phyloP scores from a whole-genome alignment of 257 asterid species.

The Plantago ovata region DNA sequence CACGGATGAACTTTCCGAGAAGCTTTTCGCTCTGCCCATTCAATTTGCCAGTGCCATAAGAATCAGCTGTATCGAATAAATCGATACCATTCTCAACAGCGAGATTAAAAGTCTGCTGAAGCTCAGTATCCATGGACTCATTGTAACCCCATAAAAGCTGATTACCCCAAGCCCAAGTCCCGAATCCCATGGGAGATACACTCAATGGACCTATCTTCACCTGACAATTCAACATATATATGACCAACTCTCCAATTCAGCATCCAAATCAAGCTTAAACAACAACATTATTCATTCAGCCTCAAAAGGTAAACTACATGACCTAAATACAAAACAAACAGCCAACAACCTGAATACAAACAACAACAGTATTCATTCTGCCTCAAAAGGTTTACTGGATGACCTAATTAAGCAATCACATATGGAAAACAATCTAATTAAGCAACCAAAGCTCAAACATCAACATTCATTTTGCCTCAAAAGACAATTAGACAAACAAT shows the following conservation, averaged over 20 bases:
- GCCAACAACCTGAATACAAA: too few relatives aligned
- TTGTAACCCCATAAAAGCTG: constrained; percentile 92
- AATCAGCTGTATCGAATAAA: constrained; percentile 92
- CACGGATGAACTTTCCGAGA: constrained; percentile 77
- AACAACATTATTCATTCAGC: neutral
- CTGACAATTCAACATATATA: constrained; percentile 36
- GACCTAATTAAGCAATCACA: neutral
- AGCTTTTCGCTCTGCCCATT: constrained; percentile 95
- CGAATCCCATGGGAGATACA: constrained; percentile 98
- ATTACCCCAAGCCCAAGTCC: constrained; percentile 99
- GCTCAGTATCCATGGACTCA: constrained; percentile 86
- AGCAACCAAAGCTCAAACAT: too few relatives aligned
- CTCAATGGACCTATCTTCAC: constrained; percentile 71
- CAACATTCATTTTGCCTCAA: too few relatives aligned
- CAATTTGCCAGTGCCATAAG: constrained; percentile 86
- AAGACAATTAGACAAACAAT: too few relatives aligned
- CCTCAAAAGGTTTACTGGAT: neutral
- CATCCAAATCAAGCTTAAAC: neutral
- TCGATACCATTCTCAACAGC: constrained; percentile 81
- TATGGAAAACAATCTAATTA: neutral
- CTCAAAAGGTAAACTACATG: neutral
- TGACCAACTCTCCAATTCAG: neutral
- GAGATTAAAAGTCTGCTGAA: constrained; percentile 76
- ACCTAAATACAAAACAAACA: neutral
- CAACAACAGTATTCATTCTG: neutral